phyloP scores from a whole-genome alignment of 1,284 basidiomycete genomes.

The Austroboletus niveus region DNA sequence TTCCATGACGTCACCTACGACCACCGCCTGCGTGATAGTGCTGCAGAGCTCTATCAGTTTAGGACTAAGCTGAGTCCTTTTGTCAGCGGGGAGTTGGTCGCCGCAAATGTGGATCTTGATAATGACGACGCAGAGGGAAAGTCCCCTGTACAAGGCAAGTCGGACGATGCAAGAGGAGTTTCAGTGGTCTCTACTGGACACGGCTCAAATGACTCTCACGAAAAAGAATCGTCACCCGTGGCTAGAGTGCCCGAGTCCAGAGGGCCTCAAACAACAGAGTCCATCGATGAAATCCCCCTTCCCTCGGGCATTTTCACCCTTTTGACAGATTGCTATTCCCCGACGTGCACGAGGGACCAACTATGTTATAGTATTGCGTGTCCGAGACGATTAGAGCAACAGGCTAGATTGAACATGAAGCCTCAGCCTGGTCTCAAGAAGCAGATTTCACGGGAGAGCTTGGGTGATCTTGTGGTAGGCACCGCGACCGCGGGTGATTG shows the following conservation, averaged over 20 bases:
- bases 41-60: constrained; percentile 94
- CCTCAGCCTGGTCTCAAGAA: constrained; percentile 85
- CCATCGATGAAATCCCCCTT: constrained; percentile 66
- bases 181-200: constrained; percentile 39
- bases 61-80: constrained; percentile 73
- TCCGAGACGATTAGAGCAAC: constrained; percentile 91
- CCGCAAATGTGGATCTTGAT: constrained; percentile 24
- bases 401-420: constrained; percentile 90
- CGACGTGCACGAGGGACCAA: constrained; percentile 91
- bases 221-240: constrained; percentile 41
- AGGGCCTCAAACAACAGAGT: constrained; percentile 44
- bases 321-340: constrained; percentile 96
- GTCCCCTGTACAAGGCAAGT: constrained; percentile 29
- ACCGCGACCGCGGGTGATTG: not conserved
- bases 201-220: constrained; percentile 41
- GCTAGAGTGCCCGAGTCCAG: constrained; percentile 33
- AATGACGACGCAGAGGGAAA: constrained; percentile 33
- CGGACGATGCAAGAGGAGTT: constrained; percentile 19
- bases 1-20: constrained; percentile 99
- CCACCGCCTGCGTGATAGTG: constrained; percentile 89
- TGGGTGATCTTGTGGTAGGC: constrained; percentile 77
- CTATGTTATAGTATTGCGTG: constrained; percentile 98
- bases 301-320: constrained; percentile 97
- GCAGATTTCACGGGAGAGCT: constrained; percentile 78
- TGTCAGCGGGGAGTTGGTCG: constrained; percentile 69